These are phyloP conservation scores for Diplosphaera chodatii DNA, from an alignment of 139 green algal genomes.

Conservation along the genomic window DNA sequence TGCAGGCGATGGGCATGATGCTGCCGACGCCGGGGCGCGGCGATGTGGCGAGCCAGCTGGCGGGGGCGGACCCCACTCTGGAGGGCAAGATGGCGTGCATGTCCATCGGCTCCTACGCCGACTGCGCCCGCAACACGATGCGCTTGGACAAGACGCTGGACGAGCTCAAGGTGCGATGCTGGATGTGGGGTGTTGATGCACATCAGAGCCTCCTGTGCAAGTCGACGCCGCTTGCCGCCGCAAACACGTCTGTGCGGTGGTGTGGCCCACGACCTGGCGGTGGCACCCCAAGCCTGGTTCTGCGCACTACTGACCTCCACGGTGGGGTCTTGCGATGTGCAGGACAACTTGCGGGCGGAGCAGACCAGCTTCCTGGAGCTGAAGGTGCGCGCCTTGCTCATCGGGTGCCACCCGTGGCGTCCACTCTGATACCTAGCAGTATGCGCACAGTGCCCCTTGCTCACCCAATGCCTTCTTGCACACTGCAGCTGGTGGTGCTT, in stretches of 20 bases:
- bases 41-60: neutral
- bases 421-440: too few species aligned
- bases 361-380: conserved; percentile 21
- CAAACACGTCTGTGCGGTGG: too few species aligned
- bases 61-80: conserved; percentile 1
- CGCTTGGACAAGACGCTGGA: conserved; percentile 8
- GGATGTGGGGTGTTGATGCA: too few species aligned
- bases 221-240: too few species aligned
- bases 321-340: too few species aligned
- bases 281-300: too few species aligned
- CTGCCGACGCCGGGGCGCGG: neutral
- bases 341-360: conserved; percentile 23
- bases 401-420: too few species aligned
- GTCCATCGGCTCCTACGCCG: conserved; percentile 1
- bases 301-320: too few species aligned
- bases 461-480: too few species aligned
- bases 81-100: conserved; percentile 22
- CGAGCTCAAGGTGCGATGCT: conserved; percentile 9
- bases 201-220: too few species aligned
- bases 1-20: conserved; percentile 23
- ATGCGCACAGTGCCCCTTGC: too few species aligned
- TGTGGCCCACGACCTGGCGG: too few species aligned
- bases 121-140: conserved; percentile 1
- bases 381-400: conserved; percentile 4
- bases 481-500: conserved; percentile 3